Conservation (phyloP, 768 basidiomycete species). For the Lentinula raphanica region DNA sequence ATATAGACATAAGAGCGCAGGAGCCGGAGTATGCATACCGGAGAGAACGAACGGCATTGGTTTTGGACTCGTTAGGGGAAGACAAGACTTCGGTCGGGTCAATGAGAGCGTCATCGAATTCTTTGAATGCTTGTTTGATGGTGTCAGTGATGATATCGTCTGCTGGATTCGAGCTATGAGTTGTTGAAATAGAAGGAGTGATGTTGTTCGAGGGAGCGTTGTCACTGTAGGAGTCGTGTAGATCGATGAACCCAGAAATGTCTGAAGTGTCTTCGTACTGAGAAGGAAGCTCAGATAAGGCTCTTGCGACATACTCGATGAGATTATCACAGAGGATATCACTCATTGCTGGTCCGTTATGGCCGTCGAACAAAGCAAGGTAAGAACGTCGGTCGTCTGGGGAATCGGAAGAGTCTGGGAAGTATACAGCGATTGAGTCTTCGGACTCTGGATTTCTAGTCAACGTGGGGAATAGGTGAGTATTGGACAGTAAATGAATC, state of each 20-base stretch:
- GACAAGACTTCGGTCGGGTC: constrained; percentile 24
- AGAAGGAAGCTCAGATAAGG: constrained; percentile 19
- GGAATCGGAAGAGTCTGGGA: neutral
- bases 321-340: constrained; percentile 27
- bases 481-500: neutral
- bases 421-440: constrained; percentile 3
- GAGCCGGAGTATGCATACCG: constrained; percentile 32
- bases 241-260: neutral
- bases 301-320: constrained; percentile 17
- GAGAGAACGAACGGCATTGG: constrained; percentile 24
- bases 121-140: constrained; percentile 32
- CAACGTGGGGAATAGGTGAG: neutral
- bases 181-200: no score
- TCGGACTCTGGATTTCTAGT: neutral
- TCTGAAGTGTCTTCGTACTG: no score
- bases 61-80: constrained; percentile 18
- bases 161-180: no score
- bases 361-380: constrained; percentile 26
- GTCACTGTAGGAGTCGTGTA: constrained; percentile 7
- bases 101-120: constrained; percentile 38
- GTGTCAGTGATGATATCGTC: constrained; percentile 27
- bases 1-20: constrained; percentile 41
- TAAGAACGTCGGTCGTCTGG: constrained; percentile 6
- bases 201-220: constrained; percentile 17
- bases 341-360: constrained; percentile 29